Evolutionary conservation across 2,329 filamentous ascomycete genomes (phyloP).

Genomic region (Fusarium nygamai): DNA sequence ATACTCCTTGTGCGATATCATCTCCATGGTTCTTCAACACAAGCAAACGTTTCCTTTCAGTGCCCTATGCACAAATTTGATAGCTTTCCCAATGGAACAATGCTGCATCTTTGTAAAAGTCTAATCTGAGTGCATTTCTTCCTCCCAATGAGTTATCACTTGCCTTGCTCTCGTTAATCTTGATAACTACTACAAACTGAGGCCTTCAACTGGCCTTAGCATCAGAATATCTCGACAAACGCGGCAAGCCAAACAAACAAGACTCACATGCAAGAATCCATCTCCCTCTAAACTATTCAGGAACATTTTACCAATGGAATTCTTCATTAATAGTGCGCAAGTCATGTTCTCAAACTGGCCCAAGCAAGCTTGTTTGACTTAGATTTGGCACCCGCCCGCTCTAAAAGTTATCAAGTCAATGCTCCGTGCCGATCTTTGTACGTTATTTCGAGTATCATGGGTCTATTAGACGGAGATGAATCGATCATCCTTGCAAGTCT

Average conservation of each 20-base stretch:
- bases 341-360: constrained; percentile 18
- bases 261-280: not conserved
- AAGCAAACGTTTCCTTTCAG: too few species aligned
- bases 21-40: too few species aligned
- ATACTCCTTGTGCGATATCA: too few species aligned
- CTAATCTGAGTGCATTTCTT: too few species aligned
- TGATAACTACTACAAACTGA: not conserved
- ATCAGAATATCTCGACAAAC: not conserved
- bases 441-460: constrained; percentile 4
- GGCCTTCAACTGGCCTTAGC: not conserved
- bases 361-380: constrained; percentile 21
- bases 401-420: not conserved
- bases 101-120: not conserved
- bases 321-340: not conserved
- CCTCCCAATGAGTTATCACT: not conserved
- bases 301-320: not conserved
- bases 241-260: not conserved
- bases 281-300: not conserved
- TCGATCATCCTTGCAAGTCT: not conserved
- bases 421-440: not conserved
- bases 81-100: too few species aligned
- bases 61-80: too few species aligned
- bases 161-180: not conserved
- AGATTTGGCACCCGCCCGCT: constrained; percentile 15
- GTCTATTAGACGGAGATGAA: not conserved